Evolutionary conservation across 2,329 filamentous ascomycete species (phyloP), one percentile per base, ranked within the genome.

Genomic region (Cadophora luteo-olivacea): DNA sequence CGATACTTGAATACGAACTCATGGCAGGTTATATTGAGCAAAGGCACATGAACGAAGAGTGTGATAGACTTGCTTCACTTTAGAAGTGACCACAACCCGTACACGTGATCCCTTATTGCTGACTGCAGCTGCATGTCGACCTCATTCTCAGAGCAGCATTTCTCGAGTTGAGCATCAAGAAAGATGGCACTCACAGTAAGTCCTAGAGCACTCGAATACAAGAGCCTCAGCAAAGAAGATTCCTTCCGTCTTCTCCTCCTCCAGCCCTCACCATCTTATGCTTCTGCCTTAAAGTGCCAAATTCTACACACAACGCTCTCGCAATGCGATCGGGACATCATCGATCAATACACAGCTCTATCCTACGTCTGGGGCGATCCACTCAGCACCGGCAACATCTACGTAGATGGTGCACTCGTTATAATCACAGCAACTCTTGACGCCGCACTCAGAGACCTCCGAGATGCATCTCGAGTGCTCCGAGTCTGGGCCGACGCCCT

Each of bases 311-410:
- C 60, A 55, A 66, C 64, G 0, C 38, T 69, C 3, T 66, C 67
- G 1, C 22, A 54, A 11, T 58, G 45, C 24, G 58, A 68, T 8
- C 19, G 63, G 11, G 61, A 67, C 8, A 64, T 67, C 41, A 32
- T 54, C 32, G 67, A 68, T 58, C 58, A 69, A 41, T 71, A 71
- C n/a, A 66, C 65, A 12, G 69, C 69, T 11, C 58, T 69, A 9
- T 71, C 69, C 3, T 69, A 71, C 41, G 67, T 68, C 5, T 71
- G 67, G 69, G 68, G 68, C 36, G 45, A 57, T 48, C 52, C 55
- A 22, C 24, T 11, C 6, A 29, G 36, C 8, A 51, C 29, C 8
- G 36, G 24, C 1, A 48, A 14, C 4, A 65, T 69, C 24, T n/a
- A 55, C 2, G 52, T 69, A n/a, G 41, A 63, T 16, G 24, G 33